Evolutionary conservation across 1,139 yeast genomes (phyloP), one percentile per base, ranked within the genome.

Genomic region (Pichia sp.): DNA sequence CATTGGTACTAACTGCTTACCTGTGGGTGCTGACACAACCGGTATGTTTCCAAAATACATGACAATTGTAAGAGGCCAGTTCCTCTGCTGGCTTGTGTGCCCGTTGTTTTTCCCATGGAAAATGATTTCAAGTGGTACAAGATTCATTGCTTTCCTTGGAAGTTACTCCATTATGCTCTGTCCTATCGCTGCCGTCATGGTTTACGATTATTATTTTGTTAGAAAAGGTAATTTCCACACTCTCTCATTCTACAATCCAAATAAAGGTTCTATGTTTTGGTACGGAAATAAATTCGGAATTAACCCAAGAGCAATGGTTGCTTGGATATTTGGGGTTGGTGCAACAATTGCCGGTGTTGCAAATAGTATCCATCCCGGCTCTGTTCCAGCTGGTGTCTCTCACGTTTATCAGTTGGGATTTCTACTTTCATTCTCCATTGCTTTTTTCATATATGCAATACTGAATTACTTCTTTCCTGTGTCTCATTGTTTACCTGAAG

Each of bases 21-120:
- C 93, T 2, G 90, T 90, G 55, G 96, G 95, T 64, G 88, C 95
- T 4, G 96, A 89, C 70, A 79, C 87, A 69, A 79, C 95, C 6
- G 92, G 95, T 2, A 67, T 89, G 59, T 69, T 86, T 53, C 96
- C 96, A 34, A 74, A 84, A 56, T 87, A 75, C 70, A 72, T 89
- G 65, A 87, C 85, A 70, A 88, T 88, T 63, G 79, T 92, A 67
- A 82, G 96, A 58, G 87, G 87, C 60, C 83, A 88, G 5, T 83
- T 81, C 64, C 70, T 89, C 52, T 87, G 95, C 75, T 93, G 95
- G 0, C 70, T 76, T 6, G 72, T 88, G 61, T 90, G 92, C 0
- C 77, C 87, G 55, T 79, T 83, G 57, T 82, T 88, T 58, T 84
- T 89, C 65, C 96, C 96, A 54, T 89, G 96, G 96, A 84, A 87